These are phyloP conservation scores for Colletotrichum sp. DNA, from an alignment of 2,329 filamentous ascomycete species.

Conservation along the genomic window DNA sequence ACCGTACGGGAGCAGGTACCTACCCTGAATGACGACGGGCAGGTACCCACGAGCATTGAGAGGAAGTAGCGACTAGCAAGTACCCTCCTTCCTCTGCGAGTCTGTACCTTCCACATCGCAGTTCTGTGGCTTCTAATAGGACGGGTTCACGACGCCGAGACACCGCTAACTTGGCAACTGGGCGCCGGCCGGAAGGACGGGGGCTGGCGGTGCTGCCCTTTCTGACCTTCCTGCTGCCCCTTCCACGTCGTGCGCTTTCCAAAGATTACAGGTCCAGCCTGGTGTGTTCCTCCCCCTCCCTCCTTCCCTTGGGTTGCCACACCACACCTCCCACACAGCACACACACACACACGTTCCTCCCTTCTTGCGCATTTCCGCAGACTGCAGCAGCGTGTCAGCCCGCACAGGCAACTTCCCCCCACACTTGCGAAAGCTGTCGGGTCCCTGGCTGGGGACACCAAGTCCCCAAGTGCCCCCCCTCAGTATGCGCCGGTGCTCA, in stretches of 20 bases:
- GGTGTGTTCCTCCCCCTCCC: background rate
- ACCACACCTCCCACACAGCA: background rate
- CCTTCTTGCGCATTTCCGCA: background rate
- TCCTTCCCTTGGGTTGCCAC: background rate
- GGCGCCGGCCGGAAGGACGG: conserved; percentile 2
- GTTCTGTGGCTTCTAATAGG: conserved; percentile 6
- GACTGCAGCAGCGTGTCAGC: background rate
- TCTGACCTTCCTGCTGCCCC: background rate
- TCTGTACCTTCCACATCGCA: background rate
- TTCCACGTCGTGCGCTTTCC: background rate
- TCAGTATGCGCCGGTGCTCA: background rate
- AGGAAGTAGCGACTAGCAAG: background rate
- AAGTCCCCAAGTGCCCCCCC: background rate
- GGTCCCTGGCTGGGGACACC: background rate
- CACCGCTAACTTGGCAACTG: conserved; percentile 8
- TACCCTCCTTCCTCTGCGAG: background rate
- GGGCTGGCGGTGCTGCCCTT: background rate
- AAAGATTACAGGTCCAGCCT: background rate
- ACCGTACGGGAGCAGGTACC: background rate
- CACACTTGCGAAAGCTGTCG: background rate
- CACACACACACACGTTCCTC: background rate
- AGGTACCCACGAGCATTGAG: background rate
- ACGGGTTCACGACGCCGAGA: background rate
- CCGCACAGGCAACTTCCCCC: background rate
- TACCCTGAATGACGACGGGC: background rate